Conservation (phyloP, 2,329 filamentous ascomycete genomes). For the Didymella sp. region DNA sequence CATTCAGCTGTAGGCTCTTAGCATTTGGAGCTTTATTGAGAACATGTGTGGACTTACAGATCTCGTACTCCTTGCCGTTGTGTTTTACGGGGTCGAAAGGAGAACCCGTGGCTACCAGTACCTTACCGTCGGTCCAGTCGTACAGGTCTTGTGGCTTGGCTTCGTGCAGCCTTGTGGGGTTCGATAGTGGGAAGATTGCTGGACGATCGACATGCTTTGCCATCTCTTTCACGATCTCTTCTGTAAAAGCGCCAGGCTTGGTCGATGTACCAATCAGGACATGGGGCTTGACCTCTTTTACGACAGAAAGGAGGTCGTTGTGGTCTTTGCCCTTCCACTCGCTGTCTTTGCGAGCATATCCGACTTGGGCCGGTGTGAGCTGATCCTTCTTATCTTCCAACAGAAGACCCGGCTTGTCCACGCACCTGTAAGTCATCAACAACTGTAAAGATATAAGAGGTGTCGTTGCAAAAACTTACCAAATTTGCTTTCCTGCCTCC, state of each 20-base stretch:
- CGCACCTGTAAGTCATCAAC: constrained; percentile 54
- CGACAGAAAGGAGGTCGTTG: constrained; percentile 68
- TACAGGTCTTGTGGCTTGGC: constrained; percentile 78
- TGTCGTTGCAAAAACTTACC: constrained; percentile 47
- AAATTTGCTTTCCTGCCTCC: constrained; percentile 82
- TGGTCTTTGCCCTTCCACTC: constrained; percentile 68
- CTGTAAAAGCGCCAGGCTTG: constrained; percentile 75
- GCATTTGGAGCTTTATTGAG: background rate
- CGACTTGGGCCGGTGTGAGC: constrained; percentile 70
- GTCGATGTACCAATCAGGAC: constrained; percentile 87
- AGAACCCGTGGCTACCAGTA: constrained; percentile 81
- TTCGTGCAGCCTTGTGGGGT: constrained; percentile 84
- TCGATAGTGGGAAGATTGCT: constrained; percentile 88
- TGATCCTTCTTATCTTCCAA: constrained; percentile 66
- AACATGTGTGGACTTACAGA: constrained; percentile 54
- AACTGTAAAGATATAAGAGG: background rate
- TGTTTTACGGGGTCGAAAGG: constrained; percentile 78
- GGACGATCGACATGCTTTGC: constrained; percentile 73
- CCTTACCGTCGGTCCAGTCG: constrained; percentile 78
- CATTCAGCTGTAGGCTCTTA: constrained; percentile 70
- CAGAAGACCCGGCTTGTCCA: constrained; percentile 82
- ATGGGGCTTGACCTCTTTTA: constrained; percentile 76
- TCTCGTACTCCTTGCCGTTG: constrained; percentile 61
- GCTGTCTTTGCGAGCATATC: constrained; percentile 68
- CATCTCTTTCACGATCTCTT: constrained; percentile 78